Evolutionary conservation across 1,284 basidiomycete genomes (phyloP), one percentile per base, ranked within the genome.

Genomic region (Fomitopsis palustris): DNA sequence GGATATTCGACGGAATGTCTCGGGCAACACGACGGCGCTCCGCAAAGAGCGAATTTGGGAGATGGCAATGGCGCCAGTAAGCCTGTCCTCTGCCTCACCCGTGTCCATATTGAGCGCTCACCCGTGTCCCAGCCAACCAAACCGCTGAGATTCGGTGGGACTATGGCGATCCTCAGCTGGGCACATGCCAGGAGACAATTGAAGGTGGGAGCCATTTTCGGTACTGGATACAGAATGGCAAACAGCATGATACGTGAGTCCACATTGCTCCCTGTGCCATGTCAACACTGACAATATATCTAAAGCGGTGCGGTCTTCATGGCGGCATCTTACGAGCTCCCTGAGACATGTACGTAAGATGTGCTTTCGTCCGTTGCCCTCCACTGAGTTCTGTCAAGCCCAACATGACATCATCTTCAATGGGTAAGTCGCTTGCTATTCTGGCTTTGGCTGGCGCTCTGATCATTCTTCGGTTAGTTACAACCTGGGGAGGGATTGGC

Each of bases 141-240:
- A 88, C 87, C 0, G 84, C 86, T 16, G 87, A 88, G 41, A 86
- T 95, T 42, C 81, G 94, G 42, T 93, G 86, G 82, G 83, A 93
- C 70, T 96, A 89, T 70, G 84, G 85, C 5, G 85, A 95, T 67
- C 82, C 86, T 4, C 76, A 85, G 57, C 72, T 94, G 17, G 94
- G 94, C 0, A 85, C 92, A 1, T 95, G 93, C 71, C 78, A 81
- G 64, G 94, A 98, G 74, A 92, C 92, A 2, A 82, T 97, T 53
- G 68, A 91, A 62, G 96, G 96, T 12, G 96, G 96, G 5, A 85
- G 92, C 67, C 96, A 98, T 70, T 87, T 96, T 71, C 84, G 96
- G 27, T 96, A 95, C 74, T 98, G 93, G 92, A 72, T 81, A 1
- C 95, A 97, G 74, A 80, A 90, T 61, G 90, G 88, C 0, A 74